Evolutionary conservation across 352 stramenopile species (phyloP).

Genomic region (Phytopythium chamaehyphon): DNA sequence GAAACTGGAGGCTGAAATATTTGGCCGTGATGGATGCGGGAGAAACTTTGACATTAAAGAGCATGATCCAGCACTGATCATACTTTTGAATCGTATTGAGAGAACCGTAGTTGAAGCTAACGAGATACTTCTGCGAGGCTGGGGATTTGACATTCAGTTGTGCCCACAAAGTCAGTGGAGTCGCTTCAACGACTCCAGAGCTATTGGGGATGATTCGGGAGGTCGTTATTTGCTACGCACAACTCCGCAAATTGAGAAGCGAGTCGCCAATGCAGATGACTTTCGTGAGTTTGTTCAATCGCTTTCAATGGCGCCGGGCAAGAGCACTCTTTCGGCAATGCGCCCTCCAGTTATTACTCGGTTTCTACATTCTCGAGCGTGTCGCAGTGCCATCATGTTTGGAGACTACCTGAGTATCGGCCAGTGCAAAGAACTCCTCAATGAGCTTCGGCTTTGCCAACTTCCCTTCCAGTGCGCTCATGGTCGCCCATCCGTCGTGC

Average conservation of each 20-base stretch:
- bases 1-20: slow-evolving; percentile 66
- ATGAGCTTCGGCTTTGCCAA: slow-evolving; percentile 66
- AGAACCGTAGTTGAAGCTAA: slow-evolving; percentile 33
- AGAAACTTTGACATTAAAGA: slow-evolving; percentile 50
- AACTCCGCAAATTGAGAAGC: slow-evolving; percentile 71
- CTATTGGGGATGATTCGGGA: slow-evolving; percentile 6
- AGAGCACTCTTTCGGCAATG: slow-evolving; percentile 21
- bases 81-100: slow-evolving; percentile 63
- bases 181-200: slow-evolving; percentile 1
- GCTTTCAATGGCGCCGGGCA: slow-evolving; percentile 24
- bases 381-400: slow-evolving; percentile 92
- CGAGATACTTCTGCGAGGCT: slow-evolving; percentile 54
- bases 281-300: slow-evolving; percentile 86
- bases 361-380: slow-evolving; percentile 85
- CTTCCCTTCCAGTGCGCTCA: slow-evolving; percentile 91
- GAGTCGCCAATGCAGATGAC: slow-evolving; percentile 56
- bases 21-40: slow-evolving; percentile 45
- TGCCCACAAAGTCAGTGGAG: slow-evolving; percentile 5
- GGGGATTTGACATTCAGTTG: slow-evolving; percentile 77
- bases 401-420: slow-evolving; percentile 72
- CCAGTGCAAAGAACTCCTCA: slow-evolving; percentile 70
- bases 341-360: slow-evolving; percentile 75
- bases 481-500: slow-evolving; percentile 84
- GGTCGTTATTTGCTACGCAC: slow-evolving; percentile 24
- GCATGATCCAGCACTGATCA: slow-evolving; percentile 38